Base-by-base conservation (phyloP, 768 basidiomycete species). In the Mycena albidolilacea region DNA sequence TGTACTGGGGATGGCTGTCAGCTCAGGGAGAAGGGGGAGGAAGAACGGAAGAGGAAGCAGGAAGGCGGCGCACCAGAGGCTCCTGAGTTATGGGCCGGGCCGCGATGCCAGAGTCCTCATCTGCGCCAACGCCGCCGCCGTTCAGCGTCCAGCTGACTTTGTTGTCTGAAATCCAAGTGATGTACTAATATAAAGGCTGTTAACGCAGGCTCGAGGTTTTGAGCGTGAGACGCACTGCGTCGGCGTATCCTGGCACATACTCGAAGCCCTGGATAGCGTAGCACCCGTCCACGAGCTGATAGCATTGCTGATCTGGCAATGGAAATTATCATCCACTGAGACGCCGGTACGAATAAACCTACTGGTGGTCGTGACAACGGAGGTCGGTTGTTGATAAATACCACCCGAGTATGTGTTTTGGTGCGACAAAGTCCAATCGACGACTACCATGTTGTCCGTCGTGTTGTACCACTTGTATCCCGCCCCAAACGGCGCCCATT, bases 151-250 rank as follows among this genome's bases (percentile, higher is more conserved):
- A 93, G 8, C 88, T 85, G 5, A 55, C 9, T 61, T 87, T 84
- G 71, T 81, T 85, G 61, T 91, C 82, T 77, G 86, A 90, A 64
- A 94, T 87, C 93, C 93, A 94, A n/a, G 90, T 89, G 70, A 94
- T 68, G 38, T 68, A 61, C 67, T 59, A 9, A 17, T 3, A 10
- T 19, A n/a, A 35, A 23, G 10, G 7, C 63, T 59, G n/a, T 48
- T 37, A 81, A 84, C 0, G 78, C 72, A 78, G 17, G 7, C 15
- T n/a, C 23, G 17, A 17, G 78, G 70, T 73, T 77, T 64, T 79
- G 80, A 17, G 74, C 75, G 81, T 84, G 4, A 84, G 21, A 8
- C 86, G 83, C 14, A 81, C 79, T 17, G 77, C 86, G 41, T 81
- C 79, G 66, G 85, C 85, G 63, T 82, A 84, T 35, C 87, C 85